Evolutionary conservation across 2,329 filamentous ascomycete species (phyloP).

Genomic region (Colletotrichum lini): DNA sequence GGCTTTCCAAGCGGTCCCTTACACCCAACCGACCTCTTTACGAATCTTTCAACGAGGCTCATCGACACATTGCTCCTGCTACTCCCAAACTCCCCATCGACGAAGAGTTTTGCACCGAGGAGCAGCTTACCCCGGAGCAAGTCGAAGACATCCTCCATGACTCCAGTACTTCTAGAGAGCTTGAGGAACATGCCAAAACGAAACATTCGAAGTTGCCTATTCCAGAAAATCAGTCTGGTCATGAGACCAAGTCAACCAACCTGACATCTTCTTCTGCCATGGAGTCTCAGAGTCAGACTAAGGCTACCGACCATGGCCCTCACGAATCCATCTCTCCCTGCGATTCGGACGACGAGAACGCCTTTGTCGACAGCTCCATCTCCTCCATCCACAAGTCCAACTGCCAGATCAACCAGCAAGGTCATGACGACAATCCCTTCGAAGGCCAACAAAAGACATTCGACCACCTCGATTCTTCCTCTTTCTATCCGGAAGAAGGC

Average conservation of each 20-base stretch:
- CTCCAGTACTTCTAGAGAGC: slow-evolving; percentile 1
- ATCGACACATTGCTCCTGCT: slow-evolving; percentile 34
- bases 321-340: slow-evolving; percentile 4
- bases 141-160: slow-evolving; percentile 29
- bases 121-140: slow-evolving; percentile 28
- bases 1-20: slow-evolving; percentile 31
- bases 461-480: slow-evolving; percentile 29
- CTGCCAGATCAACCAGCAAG: not conserved
- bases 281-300: slow-evolving; percentile 10
- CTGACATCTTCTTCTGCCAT: slow-evolving; percentile 10
- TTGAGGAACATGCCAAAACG: not conserved
- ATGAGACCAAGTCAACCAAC: slow-evolving; percentile 5
- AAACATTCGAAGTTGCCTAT: not conserved
- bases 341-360: slow-evolving; percentile 19
- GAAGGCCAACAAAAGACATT: slow-evolving; percentile 1
- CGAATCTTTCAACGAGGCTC: slow-evolving; percentile 38
- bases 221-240: not conserved
- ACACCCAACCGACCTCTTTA: slow-evolving; percentile 40
- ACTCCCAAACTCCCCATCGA: slow-evolving; percentile 22
- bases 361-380: slow-evolving; percentile 25
- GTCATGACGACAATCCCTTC: slow-evolving; percentile 7
- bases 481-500: slow-evolving; percentile 37
- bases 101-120: not conserved
- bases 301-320: slow-evolving; percentile 1
- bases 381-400: slow-evolving; percentile 11